Percentiles rank a stretch among this genome's conserved stretches.
These are phyloP conservation scores for Gymnopilus junonius DNA, from an alignment of 768 basidiomycete species.

Conservation along the genomic window DNA sequence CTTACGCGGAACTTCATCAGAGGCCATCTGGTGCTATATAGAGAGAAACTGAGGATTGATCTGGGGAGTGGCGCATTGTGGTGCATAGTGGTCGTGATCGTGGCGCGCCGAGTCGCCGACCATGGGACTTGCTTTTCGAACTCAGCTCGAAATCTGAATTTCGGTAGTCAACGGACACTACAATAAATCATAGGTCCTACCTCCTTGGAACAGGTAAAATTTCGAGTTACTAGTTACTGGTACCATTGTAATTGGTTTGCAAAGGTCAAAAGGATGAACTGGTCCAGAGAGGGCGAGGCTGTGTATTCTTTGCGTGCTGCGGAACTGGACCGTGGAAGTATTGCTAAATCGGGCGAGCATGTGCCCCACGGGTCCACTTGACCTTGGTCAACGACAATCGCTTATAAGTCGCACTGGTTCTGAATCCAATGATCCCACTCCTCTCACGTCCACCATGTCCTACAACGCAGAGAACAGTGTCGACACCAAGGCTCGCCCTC, in stretches of 20 bases:
- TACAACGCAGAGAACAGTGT: constrained; percentile 15
- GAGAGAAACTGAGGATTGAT: too few species aligned
- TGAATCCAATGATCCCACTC: constrained; percentile 2
- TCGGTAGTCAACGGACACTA: too few species aligned
- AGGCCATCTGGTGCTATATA: neutral
- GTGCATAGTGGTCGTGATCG: too few species aligned
- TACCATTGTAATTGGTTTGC: neutral
- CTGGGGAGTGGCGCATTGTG: too few species aligned
- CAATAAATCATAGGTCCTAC: too few species aligned
- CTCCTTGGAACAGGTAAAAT: too few species aligned
- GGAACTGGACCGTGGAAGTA: constrained; percentile 1
- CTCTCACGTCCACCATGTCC: constrained; percentile 17
- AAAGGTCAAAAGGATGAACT: neutral
- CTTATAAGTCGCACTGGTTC: constrained; percentile 11
- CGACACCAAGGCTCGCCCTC: constrained; percentile 26
- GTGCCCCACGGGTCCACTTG: constrained; percentile 2
- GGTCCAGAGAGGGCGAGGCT: neutral
- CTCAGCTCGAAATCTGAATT: neutral
- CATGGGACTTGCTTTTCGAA: neutral
- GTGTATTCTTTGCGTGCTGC: constrained; percentile 1
- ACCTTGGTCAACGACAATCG: neutral
- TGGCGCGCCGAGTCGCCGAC: neutral
- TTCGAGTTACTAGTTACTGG: neutral
- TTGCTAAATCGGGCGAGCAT: constrained; percentile 2
- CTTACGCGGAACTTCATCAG: neutral